Conservation (phyloP, 495 filamentous ascomycete species). For the Glonium stellatum region DNA sequence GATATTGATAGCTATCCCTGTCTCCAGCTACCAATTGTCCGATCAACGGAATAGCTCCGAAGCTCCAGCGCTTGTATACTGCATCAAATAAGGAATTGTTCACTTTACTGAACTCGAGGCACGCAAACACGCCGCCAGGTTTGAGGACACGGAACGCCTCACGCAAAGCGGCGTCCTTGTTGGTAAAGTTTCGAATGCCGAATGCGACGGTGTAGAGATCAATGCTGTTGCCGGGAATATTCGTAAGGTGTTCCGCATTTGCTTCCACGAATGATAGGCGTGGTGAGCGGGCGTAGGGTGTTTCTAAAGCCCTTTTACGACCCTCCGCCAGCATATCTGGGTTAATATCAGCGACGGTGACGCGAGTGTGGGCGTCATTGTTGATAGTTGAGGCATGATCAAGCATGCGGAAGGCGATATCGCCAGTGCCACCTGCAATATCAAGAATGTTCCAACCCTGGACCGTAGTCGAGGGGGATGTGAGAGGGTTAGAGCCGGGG, state of each 20-base stretch:
- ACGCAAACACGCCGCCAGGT: constrained; percentile 93
- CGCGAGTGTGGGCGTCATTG: constrained; percentile 64
- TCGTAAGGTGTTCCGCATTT: constrained; percentile 74
- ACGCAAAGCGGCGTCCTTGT: constrained; percentile 68
- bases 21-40: constrained; percentile 93
- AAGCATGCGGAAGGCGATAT: constrained; percentile 96
- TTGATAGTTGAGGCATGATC: constrained; percentile 81
- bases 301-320: constrained; percentile 59
- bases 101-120: constrained; percentile 90
- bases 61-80: constrained; percentile 95
- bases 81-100: constrained; percentile 64
- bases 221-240: constrained; percentile 56
- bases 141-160: constrained; percentile 85
- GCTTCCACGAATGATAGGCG: constrained; percentile 76
- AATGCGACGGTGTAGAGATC: constrained; percentile 98
- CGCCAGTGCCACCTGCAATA: constrained; percentile 93
- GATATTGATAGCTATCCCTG: constrained; percentile 92
- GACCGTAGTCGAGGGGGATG: constrained; percentile 37
- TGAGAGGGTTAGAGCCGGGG: constrained; percentile 64
- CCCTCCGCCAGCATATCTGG: constrained; percentile 87
- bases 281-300: constrained; percentile 48
- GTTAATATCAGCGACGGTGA: constrained; percentile 94
- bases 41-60: constrained; percentile 86
- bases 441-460: constrained; percentile 79
- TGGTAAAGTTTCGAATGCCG: constrained; percentile 92